These are phyloP conservation scores for Blastobotrys niveus DNA, from an alignment of 1,139 yeast genomes.

Conservation along the genomic window DNA sequence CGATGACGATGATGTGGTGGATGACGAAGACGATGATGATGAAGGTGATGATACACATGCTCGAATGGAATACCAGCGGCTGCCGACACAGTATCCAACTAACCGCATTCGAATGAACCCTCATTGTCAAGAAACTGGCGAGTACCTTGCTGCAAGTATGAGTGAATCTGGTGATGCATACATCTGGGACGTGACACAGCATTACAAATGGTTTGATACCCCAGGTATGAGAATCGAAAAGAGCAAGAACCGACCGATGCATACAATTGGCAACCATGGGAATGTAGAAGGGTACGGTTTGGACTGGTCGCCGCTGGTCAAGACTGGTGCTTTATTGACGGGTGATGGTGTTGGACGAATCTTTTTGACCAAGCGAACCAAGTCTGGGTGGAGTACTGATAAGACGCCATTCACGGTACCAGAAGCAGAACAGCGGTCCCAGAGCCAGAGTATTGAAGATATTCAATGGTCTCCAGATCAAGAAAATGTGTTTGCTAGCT, in stretches of 20 bases:
- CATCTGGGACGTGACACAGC: conserved; percentile 76
- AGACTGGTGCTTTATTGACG: conserved; percentile 73
- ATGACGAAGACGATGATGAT: conserved; percentile 68
- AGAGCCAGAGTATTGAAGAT: conserved; percentile 79
- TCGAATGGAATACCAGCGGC: conserved; percentile 71
- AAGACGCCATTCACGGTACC: conserved; percentile 60
- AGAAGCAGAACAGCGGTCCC: conserved; percentile 10
- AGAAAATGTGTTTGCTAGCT: conserved; percentile 87
- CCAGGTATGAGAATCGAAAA: conserved; percentile 85
- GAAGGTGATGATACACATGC: conserved; percentile 76
- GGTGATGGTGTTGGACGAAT: conserved; percentile 89
- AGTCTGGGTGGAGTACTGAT: conserved; percentile 82
- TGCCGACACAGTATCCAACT: conserved; percentile 77
- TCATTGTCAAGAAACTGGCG: conserved; percentile 67
- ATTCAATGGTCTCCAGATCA: conserved; percentile 95
- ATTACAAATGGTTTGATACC: conserved; percentile 73
- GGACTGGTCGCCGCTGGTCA: conserved; percentile 89
- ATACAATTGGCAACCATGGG: conserved; percentile 86
- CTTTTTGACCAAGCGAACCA: conserved; percentile 69
- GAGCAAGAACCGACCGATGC: conserved; percentile 68
- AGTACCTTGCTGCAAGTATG: conserved; percentile 83
- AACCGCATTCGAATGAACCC: conserved; percentile 87
- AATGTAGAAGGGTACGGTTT: conserved; percentile 94
- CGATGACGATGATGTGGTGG: conserved; percentile 68
- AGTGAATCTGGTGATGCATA: conserved; percentile 86